A percentile compares a stretch with the other conserved stretches of the same genome.
Evolutionary conservation across 2,329 filamentous ascomycete genomes (phyloP).

Genomic region (Arthrobotrys entomopaga): DNA sequence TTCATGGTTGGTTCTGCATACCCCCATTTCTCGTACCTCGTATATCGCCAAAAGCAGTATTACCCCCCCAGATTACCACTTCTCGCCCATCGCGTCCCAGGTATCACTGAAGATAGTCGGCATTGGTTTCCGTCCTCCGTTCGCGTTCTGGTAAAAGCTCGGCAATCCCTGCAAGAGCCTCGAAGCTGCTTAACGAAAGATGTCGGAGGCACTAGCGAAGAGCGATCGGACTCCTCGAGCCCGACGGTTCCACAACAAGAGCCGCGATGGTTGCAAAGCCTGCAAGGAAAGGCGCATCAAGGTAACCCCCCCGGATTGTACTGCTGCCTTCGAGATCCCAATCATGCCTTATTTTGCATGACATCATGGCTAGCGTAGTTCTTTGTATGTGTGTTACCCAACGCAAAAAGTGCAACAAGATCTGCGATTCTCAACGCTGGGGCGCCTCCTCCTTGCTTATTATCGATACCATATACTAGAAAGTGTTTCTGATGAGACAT

Average conservation of each 20-base stretch:
- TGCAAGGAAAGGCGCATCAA: conserved; percentile 51
- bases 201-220: conserved; percentile 16
- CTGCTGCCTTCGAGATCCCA: too few species aligned
- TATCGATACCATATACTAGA: too few species aligned
- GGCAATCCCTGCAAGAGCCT: too few species aligned
- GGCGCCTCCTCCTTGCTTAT: too few species aligned
- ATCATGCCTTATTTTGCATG: too few species aligned
- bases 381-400: conserved; percentile 2
- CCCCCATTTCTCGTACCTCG: background rate
- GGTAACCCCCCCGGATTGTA: conserved; percentile 16
- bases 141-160: too few species aligned
- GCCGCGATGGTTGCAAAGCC: conserved; percentile 43
- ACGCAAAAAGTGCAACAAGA: conserved; percentile 40
- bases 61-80: background rate
- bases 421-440: too few species aligned
- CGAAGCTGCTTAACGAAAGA: background rate
- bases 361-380: too few species aligned
- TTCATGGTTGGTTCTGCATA: too few species aligned
- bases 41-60: background rate
- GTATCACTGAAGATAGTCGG: too few species aligned
- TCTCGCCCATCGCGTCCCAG: too few species aligned
- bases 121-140: too few species aligned
- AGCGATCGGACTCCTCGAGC: conserved; percentile 18
- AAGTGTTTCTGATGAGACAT: background rate
- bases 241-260: conserved; percentile 52